phyloP scores from a whole-genome alignment of 1,139 yeast genomes.

The Eremothecium cymbalariae region DNA sequence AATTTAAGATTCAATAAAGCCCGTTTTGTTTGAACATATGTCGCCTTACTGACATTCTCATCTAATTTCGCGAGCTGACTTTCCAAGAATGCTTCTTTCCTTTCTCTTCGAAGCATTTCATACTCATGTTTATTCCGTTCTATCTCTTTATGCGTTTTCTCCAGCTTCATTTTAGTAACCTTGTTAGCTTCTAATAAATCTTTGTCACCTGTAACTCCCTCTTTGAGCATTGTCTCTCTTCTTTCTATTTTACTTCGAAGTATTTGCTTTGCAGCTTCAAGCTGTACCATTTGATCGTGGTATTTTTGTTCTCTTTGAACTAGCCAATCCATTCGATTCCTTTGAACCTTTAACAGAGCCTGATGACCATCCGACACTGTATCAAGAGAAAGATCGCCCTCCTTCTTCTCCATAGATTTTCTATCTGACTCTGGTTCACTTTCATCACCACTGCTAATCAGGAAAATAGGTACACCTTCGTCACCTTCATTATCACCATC shows the following conservation, averaged over 20 bases:
- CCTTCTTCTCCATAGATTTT: no score
- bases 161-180: not conserved
- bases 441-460: conserved; percentile 4
- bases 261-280: not conserved
- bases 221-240: not conserved
- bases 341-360: no score
- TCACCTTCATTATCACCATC: not conserved
- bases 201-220: not conserved
- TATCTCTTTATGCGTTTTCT: not conserved
- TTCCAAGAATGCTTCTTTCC: conserved; percentile 1
- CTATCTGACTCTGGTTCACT: not conserved
- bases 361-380: no score
- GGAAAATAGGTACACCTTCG: conserved; percentile 2
- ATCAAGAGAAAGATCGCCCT: no score
- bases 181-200: not conserved
- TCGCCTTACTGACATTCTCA: not conserved
- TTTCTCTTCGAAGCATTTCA: not conserved
- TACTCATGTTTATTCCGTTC: not conserved
- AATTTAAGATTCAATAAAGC: not conserved
- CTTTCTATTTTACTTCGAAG: conserved; percentile 1
- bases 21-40: conserved; percentile 1
- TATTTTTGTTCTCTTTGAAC: conserved; percentile 1
- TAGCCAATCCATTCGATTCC: not conserved
- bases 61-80: conserved; percentile 1
- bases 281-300: conserved; percentile 1